These are phyloP conservation scores for Artomyces pyxidatus DNA, from an alignment of 768 basidiomycete species.

Conservation along the genomic window DNA sequence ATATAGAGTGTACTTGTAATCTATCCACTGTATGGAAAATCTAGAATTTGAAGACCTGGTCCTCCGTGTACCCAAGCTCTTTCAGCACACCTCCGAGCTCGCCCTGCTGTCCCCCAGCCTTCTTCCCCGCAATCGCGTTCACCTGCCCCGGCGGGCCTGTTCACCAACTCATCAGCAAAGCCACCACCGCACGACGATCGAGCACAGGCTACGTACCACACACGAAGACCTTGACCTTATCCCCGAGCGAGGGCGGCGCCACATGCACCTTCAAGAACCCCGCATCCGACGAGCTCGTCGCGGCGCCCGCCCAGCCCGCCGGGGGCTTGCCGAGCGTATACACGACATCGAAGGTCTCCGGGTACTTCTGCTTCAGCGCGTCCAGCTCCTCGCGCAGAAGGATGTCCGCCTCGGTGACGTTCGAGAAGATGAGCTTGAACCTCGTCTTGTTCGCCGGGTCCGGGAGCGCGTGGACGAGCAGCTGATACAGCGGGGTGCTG, in stretches of 20 bases:
- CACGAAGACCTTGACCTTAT: conserved; percentile 84
- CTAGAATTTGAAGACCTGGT: conserved; percentile 52
- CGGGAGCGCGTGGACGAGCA: conserved; percentile 64
- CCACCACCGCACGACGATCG: neutral
- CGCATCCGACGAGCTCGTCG: conserved; percentile 64
- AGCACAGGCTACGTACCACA: conserved; percentile 60
- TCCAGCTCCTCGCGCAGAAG: conserved; percentile 77
- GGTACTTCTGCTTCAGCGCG: conserved; percentile 55
- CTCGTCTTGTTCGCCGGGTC: conserved; percentile 84
- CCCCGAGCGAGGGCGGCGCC: conserved; percentile 49
- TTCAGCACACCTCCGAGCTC: conserved; percentile 72
- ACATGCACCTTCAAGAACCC: conserved; percentile 72
- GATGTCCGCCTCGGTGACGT: conserved; percentile 86
- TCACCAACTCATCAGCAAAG: conserved; percentile 2
- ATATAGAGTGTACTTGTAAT: too few relatives aligned
- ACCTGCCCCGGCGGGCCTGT: conserved; percentile 86
- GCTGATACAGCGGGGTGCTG: conserved; percentile 79
- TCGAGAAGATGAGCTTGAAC: conserved; percentile 87
- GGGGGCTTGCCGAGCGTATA: conserved; percentile 80
- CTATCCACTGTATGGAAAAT: too few relatives aligned
- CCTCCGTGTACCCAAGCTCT: conserved; percentile 75
- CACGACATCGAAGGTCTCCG: conserved; percentile 68
- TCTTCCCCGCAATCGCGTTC: conserved; percentile 81
- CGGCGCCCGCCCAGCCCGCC: conserved; percentile 50
- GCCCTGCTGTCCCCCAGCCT: conserved; percentile 84